Percentiles rank a stretch among this genome's conserved stretches.
Evolutionary conservation across 73 alveolate genomes (phyloP).

Genomic region (Paramecium primaurelia): DNA sequence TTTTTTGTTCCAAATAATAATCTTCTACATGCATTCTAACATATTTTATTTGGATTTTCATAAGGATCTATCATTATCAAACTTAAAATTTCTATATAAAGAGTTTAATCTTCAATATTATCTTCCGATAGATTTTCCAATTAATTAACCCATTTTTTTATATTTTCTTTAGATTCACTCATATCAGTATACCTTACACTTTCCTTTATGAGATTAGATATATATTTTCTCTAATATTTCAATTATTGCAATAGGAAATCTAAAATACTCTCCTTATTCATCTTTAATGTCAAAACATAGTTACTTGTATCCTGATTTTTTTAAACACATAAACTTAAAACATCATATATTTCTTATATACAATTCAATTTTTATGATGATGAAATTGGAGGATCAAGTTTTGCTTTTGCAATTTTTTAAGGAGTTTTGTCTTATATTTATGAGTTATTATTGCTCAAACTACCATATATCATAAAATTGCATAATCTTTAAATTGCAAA

Average conservation of each 20-base stretch:
- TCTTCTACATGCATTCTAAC: slow-evolving; percentile 2
- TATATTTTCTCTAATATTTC: slow-evolving; percentile 13
- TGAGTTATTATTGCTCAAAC: neutral
- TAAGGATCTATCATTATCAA: slow-evolving; percentile 41
- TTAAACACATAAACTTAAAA: neutral
- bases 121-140: neutral
- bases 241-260: neutral
- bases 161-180: neutral
- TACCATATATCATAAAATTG: slow-evolving; percentile 20
- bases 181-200: slow-evolving; percentile 29
- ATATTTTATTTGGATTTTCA: slow-evolving; percentile 9
- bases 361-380: neutral
- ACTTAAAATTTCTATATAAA: neutral
- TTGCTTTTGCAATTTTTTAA: slow-evolving; percentile 7
- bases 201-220: neutral
- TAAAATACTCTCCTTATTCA: neutral
- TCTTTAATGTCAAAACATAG: neutral
- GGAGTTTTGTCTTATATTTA: neutral
- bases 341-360: neutral
- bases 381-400: neutral
- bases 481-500: neutral
- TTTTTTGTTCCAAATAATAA: neutral
- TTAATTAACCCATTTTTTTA: slow-evolving; percentile 8
- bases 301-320: neutral
- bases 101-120: slow-evolving; percentile 37